These are phyloP conservation scores for Russula griseocarnosa DNA, from an alignment of 768 basidiomycete species.

Conservation along the genomic window DNA sequence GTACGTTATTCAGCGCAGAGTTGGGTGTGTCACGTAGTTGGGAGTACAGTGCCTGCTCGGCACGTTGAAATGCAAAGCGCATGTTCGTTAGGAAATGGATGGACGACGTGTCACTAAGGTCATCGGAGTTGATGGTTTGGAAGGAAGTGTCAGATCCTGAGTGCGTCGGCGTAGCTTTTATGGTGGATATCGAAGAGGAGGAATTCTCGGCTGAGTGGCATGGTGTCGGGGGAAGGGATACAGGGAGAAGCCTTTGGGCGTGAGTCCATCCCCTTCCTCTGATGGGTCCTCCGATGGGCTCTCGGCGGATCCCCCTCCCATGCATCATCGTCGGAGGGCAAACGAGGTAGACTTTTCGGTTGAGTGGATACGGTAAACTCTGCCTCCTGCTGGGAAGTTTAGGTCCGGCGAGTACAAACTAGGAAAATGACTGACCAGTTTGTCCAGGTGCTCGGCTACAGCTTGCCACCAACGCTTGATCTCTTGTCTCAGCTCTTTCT, in stretches of 20 bases:
- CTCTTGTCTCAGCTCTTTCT: constrained; percentile 50
- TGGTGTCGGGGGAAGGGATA: constrained; percentile 30
- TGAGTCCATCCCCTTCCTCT: constrained; percentile 29
- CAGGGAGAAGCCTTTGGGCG: constrained; percentile 15
- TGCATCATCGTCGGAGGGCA: constrained; percentile 55
- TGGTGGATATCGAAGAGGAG: constrained; percentile 10
- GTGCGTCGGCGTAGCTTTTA: constrained; percentile 9
- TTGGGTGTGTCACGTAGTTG: constrained; percentile 49
- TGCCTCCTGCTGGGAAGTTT: constrained; percentile 41
- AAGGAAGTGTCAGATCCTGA: neutral
- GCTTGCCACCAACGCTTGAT: constrained; percentile 67
- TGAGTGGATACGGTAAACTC: constrained; percentile 31
- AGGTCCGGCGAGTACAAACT: neutral
- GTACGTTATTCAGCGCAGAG: constrained; percentile 55
- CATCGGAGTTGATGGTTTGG: constrained; percentile 27
- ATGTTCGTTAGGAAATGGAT: constrained; percentile 45
- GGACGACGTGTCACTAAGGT: constrained; percentile 33
- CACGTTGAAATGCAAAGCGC: constrained; percentile 53
- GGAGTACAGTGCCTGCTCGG: constrained; percentile 56
- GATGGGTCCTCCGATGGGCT: constrained; percentile 38
- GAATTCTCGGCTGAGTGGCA: constrained; percentile 27
- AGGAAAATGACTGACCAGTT: constrained; percentile 42
- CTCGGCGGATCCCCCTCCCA: constrained; percentile 35
- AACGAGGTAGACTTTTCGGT: constrained; percentile 53
- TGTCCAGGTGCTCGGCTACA: constrained; percentile 56